Evolutionary conservation across 257 asterid species (phyloP).

Genomic region (Przewalskia tangutica): DNA sequence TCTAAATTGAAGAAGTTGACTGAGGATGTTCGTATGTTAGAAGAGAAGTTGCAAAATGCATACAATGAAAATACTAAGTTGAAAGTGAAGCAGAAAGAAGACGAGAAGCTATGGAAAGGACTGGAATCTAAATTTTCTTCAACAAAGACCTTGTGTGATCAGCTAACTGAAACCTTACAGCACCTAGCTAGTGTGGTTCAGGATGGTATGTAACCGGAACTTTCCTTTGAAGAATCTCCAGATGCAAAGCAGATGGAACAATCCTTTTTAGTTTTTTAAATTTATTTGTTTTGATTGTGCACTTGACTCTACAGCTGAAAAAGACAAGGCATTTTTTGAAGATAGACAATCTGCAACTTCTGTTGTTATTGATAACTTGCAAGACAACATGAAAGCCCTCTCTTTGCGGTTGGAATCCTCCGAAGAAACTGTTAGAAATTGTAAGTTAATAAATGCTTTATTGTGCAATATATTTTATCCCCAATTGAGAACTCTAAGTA

Average conservation of each 20-base stretch:
- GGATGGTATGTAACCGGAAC: slow-evolving; percentile 40
- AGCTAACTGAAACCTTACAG: slow-evolving; percentile 69
- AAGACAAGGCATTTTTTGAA: slow-evolving; percentile 61
- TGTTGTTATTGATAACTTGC: slow-evolving; percentile 55
- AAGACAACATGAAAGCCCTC: slow-evolving; percentile 50
- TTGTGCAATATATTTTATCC: background rate
- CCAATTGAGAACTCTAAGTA: background rate
- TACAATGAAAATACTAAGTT: slow-evolving; percentile 80
- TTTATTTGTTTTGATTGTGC: slow-evolving; percentile 17
- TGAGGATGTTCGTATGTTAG: slow-evolving; percentile 54
- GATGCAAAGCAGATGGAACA: background rate
- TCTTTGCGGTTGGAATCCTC: slow-evolving; percentile 62
- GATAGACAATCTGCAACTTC: slow-evolving; percentile 72
- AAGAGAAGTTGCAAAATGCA: slow-evolving; percentile 81
- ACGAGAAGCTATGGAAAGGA: slow-evolving; percentile 91
- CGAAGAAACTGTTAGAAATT: slow-evolving; percentile 53
- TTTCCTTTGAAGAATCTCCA: slow-evolving; percentile 1
- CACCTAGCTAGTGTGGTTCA: slow-evolving; percentile 65
- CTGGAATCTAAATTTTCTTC: slow-evolving; percentile 79
- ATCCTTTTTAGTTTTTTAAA: background rate
- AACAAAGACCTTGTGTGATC: slow-evolving; percentile 68
- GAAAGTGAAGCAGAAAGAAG: slow-evolving; percentile 85
- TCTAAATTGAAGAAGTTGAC: slow-evolving; percentile 73
- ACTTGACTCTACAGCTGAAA: slow-evolving; percentile 56
- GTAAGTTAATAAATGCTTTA: slow-evolving; percentile 34